Base-by-base conservation (phyloP, 305 asterid species). In the Solanum chacoense region DNA sequence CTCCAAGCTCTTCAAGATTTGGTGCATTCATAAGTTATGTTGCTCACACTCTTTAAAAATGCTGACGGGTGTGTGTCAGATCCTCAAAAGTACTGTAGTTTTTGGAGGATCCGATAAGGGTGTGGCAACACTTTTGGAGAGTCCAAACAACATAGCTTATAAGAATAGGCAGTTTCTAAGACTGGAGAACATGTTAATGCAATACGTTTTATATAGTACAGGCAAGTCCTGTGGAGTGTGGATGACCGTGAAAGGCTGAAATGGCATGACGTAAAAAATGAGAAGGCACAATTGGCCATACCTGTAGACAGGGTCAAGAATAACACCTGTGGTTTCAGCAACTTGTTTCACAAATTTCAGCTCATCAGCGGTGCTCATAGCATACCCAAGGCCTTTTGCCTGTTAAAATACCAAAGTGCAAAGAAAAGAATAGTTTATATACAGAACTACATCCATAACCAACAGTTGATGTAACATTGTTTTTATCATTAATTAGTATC, bases 281-380 rank as follows among this genome's bases (percentile, higher is more conserved):
- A 50, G 87, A 76, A 81, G 76, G 87, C 45, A 73, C 8, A 89
- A 50, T n/a, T 84, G 63, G 35, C 73, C 69, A 63, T 92, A 96
- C 99, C 99, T 97, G 92, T 97, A 97, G 76, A 97, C 99, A 22
- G 99, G 99, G 91, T 97, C 99, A 72, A 97, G 99, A 93, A 96
- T 90, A 73, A 96, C 93, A 40, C 99, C 99, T 22, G 99, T 95
- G 63, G 96, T 88, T 91, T 95, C 95, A 72, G 98, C 99, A 80
- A 97, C 93, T 86, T 96, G 96, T 90, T 89, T 93, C 90, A 95
- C 97, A 90, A 96, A 94, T 26, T 91, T 88, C 8, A 96, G 95
- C 93, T 97, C 98, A 89, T 97, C 99, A 0, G 90, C 40, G n/a
- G 99, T 92, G 92, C 94, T 97, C 88, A 97, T 92, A 84, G 99